phyloP scores from a whole-genome alignment of 192 early-diverging fungal genomes.

The Linnemannia hyalina region DNA sequence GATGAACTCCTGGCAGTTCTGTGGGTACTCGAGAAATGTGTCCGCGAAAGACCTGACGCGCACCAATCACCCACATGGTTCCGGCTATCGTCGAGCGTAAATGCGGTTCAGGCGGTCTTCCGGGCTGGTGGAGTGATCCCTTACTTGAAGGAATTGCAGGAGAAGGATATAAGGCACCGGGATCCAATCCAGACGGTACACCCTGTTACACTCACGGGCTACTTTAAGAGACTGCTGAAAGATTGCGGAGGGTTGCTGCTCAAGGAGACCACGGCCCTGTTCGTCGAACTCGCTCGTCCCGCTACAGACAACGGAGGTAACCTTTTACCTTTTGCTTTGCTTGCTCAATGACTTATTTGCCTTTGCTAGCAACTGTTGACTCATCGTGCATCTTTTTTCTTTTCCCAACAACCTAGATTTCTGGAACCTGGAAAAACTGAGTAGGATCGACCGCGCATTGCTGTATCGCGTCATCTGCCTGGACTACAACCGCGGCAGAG shows the following conservation, averaged over 20 bases:
- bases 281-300: constrained; percentile 44
- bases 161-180: not conserved
- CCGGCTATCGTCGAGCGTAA: constrained; percentile 49
- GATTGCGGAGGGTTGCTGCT: constrained; percentile 34
- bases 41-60: constrained; percentile 25
- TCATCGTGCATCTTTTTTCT: not conserved
- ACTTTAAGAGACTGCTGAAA: constrained; percentile 41
- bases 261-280: constrained; percentile 40
- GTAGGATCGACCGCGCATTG: constrained; percentile 33
- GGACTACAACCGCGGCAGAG: constrained; percentile 34
- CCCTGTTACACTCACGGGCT: constrained; percentile 48
- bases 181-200: constrained; percentile 34
- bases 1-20: constrained; percentile 39
- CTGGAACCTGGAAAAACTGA: constrained; percentile 42
- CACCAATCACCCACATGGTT: constrained; percentile 55
- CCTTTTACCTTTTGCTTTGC: not conserved
- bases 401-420: constrained; percentile 4
- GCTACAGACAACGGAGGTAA: constrained; percentile 40
- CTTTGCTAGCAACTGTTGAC: not conserved
- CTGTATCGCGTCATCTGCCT: constrained; percentile 43
- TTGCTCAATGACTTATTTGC: too few relatives aligned
- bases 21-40: constrained; percentile 47
- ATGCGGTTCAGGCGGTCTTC: constrained; percentile 26
- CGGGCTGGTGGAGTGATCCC: constrained; percentile 34
- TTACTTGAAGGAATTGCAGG: constrained; percentile 31